phyloP scores from a whole-genome alignment of 768 basidiomycete species.

The Cystofilobasidium ferigula region DNA sequence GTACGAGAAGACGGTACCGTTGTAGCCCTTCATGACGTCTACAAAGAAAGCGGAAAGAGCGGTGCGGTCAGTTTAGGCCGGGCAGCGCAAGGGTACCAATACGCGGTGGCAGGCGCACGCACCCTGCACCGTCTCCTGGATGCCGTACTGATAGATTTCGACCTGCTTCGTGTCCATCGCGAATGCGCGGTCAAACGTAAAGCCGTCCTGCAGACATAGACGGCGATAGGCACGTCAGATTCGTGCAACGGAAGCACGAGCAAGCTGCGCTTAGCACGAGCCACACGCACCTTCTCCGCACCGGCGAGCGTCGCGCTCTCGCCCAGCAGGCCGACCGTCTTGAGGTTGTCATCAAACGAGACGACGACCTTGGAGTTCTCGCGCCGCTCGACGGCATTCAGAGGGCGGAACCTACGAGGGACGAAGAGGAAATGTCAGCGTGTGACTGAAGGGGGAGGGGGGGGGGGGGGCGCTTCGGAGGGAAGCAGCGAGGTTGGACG shows the following conservation, averaged over 20 bases:
- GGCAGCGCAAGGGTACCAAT: constrained; percentile 47
- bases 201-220: constrained; percentile 41
- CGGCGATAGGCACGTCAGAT: constrained; percentile 6
- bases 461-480: constrained; percentile 14
- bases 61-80: constrained; percentile 49
- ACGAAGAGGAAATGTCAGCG: background rate
- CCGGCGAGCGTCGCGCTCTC: constrained; percentile 18
- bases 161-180: constrained; percentile 79
- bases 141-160: constrained; percentile 96
- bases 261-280: constrained; percentile 41
- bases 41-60: background rate
- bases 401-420: constrained; percentile 70
- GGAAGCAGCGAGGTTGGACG: background rate
- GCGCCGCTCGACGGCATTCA: constrained; percentile 78
- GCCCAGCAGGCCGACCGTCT: constrained; percentile 56
- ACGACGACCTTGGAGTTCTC: constrained; percentile 84
- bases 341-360: constrained; percentile 71
- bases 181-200: constrained; percentile 95
- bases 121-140: constrained; percentile 49
- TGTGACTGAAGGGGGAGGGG: background rate
- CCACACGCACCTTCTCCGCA: constrained; percentile 46
- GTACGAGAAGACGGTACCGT: constrained; percentile 72
- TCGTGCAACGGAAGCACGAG: no score
- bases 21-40: constrained; percentile 99
- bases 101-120: constrained; percentile 36